Evolutionary conservation across 1,139 yeast genomes (phyloP), one percentile per base, ranked within the genome.

Genomic region (Entelexis sorbosivorans): DNA sequence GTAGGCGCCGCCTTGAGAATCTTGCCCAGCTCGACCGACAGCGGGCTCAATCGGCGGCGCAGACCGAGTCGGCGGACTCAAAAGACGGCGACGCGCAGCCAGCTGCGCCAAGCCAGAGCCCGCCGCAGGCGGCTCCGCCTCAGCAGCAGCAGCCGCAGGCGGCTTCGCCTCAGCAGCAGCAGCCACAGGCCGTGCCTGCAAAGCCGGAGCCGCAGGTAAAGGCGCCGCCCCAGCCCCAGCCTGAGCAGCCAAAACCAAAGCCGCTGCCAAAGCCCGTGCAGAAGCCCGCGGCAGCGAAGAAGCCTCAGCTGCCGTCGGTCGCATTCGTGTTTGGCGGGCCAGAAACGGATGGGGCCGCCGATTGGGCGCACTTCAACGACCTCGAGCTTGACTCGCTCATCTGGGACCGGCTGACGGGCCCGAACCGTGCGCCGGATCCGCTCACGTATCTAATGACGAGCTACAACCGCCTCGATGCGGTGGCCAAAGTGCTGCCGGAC

Each of bases 1-100:
- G 58, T 19, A 43, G 44, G 31, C 53, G 53, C 34, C 54, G 58
- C 22, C 11, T 55, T 16, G 53, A 56, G 43, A 44, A 52, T 7
- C 50, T 55, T 5, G 54, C 51, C 13, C 33, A 19, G 46, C 47
- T 50, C 5, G 48, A 47, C 9, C 13, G 45, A 31, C 48, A n/a
- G 47, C 33, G 26, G 24, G 34, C 46, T 40, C 39, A 44, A 29
- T 28, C 46, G 32, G 28, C 16, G 17, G 19, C 38, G 5, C 36
- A 48, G 32, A n/a, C 26, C 7, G 36, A 16, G 5, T 20, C 42
- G 9, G 38, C 40, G 11, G 19, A 4, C 42, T 26, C 10, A 24
- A 17, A n/a, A 17, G 17, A 7, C 35, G 38, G n/a, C n/a, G 42
- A 31, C 11, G 32, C 14, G n/a, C 47, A 16, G 24, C 6, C 24